These are phyloP conservation scores for Collybia mongolica DNA, from an alignment of 768 basidiomycete species.

Conservation along the genomic window DNA sequence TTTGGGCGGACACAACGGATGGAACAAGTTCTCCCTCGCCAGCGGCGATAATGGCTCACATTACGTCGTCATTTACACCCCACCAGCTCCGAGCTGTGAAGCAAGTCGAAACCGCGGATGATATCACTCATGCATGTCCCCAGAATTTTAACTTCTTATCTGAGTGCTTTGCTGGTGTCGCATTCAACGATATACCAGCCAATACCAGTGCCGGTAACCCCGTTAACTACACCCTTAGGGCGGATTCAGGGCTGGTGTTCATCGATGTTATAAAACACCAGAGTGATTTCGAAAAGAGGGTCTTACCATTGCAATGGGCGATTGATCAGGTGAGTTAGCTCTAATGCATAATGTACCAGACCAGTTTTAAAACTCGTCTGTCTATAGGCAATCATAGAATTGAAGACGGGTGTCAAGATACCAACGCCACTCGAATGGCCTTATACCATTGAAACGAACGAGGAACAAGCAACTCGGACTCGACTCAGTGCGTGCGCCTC, in stretches of 20 bases:
- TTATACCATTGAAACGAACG: conserved; percentile 65
- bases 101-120: conserved; percentile 41
- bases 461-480: conserved; percentile 51
- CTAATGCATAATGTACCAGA: background rate
- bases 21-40: conserved; percentile 55
- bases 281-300: conserved; percentile 65
- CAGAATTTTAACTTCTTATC: conserved; percentile 74
- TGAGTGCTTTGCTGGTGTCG: conserved; percentile 66
- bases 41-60: conserved; percentile 54
- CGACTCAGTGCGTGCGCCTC: conserved; percentile 50
- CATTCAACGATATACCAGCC: conserved; percentile 57
- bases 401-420: conserved; percentile 54
- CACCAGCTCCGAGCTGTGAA: conserved; percentile 48
- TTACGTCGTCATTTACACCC: conserved; percentile 51
- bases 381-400: conserved; percentile 65
- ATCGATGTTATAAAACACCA: conserved; percentile 66
- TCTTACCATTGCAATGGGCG: conserved; percentile 77
- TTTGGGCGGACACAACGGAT: conserved; percentile 72
- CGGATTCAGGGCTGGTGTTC: conserved; percentile 61
- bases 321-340: conserved; percentile 56
- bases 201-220: conserved; percentile 27
- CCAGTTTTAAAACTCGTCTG: conserved; percentile 1
- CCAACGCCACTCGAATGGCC: conserved; percentile 72
- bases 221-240: conserved; percentile 69
- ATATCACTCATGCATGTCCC: conserved; percentile 59